These are phyloP conservation scores for Populus hybrid DNA, from an alignment of 441 rosid species.

Conservation along the genomic window DNA sequence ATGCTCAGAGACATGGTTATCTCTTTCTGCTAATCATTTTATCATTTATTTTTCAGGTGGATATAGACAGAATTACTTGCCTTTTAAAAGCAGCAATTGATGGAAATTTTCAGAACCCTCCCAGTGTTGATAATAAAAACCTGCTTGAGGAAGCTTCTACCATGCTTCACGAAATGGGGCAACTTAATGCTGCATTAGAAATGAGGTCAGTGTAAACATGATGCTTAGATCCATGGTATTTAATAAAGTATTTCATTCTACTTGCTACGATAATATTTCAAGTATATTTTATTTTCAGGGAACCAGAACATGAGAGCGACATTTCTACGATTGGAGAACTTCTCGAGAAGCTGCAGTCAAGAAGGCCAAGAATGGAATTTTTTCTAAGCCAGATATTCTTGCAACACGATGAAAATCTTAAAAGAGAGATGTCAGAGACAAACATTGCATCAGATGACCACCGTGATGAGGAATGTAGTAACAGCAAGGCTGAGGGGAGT, in stretches of 20 bases:
- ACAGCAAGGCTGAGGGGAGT: background rate
- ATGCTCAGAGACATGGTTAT: background rate
- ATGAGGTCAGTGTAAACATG: conserved; percentile 24
- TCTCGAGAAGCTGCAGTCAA: conserved; percentile 1
- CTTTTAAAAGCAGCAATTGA: conserved; percentile 13
- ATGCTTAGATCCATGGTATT: background rate
- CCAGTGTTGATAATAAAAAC: background rate
- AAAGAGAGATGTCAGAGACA: background rate
- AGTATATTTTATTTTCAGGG: background rate
- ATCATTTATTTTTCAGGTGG: conserved; percentile 18
- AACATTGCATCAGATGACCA: background rate
- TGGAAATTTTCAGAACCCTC: conserved; percentile 1
- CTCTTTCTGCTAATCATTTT: background rate
- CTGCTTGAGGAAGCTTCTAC: conserved; percentile 3
- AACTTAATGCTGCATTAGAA: conserved; percentile 17
- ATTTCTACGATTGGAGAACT: background rate
- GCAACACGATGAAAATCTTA: background rate
- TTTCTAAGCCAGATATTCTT: background rate
- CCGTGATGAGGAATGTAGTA: background rate
- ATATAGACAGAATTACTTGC: conserved; percentile 1
- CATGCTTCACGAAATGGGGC: conserved; percentile 26
- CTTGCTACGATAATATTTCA: background rate
- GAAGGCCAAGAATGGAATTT: background rate
- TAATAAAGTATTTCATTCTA: no score
- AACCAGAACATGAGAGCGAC: background rate